Evolutionary conservation across 2,329 filamentous ascomycete species (phyloP), one percentile per base, ranked within the genome.

Genomic region (Trichoderma sp.): DNA sequence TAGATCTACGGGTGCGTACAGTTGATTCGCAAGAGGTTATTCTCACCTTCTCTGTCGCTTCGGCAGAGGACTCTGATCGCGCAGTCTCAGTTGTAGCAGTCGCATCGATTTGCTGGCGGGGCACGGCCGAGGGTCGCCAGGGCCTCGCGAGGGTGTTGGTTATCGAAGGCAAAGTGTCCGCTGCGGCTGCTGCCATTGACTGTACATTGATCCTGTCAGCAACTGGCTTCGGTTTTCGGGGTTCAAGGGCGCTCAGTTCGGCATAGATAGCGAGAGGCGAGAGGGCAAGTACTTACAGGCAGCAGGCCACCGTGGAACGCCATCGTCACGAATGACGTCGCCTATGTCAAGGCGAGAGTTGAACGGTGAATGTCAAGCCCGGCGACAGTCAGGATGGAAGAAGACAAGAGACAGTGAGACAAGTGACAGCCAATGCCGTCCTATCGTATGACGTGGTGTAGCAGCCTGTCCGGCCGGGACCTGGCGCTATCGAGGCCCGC

Each of bases 111-210:
- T 59, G 70, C 59, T 58, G 69, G 24, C 68, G 66, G 7, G 69
- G 39, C 14, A 63, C 69, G 16, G 68, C 58, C 18, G 71, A 73
- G 58, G 69, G 70, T 60, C 70, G 73, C 76, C 76, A 82, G 10
- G 82, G 79, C 24, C 78, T 70, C 68, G 77, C 74, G 18, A 83
- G 70, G 14, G 79, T 79, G 69, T 78, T 83, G 63, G 79, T 77
- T 70, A 84, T 77, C 55, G 83, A 83, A 66, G 83, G 83, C 81
- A 82, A 82, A 65, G 84, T 72, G 46, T 83, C 83, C 60, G 81
- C 76, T 8, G 80, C 80, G 70, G 79, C 80, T 59, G 80, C 80
- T 71, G 80, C 81, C 74, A 84, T 78, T 58, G 68, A 51, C 66
- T 71, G 65, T 71, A 49, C 4, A 11, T 2, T 2, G 28, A 16